Evolutionary conservation across 108 stramenopile species (phyloP).

Genomic region (Schizochytrium sp.): DNA sequence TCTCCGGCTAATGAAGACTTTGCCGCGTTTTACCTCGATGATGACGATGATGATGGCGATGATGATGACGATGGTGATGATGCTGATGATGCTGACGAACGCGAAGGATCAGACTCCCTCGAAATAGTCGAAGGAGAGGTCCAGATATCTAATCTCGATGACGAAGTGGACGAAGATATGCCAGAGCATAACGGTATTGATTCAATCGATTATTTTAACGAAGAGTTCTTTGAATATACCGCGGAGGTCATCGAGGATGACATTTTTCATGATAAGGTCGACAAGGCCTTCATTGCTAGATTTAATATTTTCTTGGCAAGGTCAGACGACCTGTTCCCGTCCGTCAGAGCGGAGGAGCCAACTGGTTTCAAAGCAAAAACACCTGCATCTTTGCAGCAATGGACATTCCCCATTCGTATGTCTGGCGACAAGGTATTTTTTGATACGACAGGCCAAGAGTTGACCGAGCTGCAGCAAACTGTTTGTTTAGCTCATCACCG

Average conservation of each 20-base stretch:
- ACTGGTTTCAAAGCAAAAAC: too few species aligned
- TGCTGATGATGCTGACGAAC: background rate
- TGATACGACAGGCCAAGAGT: too few species aligned
- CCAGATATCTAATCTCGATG: background rate
- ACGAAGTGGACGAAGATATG: background rate
- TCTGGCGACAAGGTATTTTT: too few species aligned
- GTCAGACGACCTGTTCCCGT: background rate
- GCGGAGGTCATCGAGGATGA: constrained; percentile 13
- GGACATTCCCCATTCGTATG: too few species aligned
- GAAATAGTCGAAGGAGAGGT: background rate
- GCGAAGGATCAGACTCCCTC: background rate
- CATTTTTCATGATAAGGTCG: background rate
- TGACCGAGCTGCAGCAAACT: too few species aligned
- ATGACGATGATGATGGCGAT: background rate
- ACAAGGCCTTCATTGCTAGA: background rate
- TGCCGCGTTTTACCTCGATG: background rate
- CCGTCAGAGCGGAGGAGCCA: too few species aligned
- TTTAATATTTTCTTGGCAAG: background rate
- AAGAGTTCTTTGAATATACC: background rate
- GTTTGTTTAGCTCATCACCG: too few species aligned
- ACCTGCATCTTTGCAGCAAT: too few species aligned
- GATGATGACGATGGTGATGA: background rate
- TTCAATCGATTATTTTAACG: background rate
- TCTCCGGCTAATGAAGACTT: background rate
- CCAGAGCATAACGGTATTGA: background rate